phyloP scores from a whole-genome alignment of 257 asterid species.

The Solanum gandarillasii region DNA sequence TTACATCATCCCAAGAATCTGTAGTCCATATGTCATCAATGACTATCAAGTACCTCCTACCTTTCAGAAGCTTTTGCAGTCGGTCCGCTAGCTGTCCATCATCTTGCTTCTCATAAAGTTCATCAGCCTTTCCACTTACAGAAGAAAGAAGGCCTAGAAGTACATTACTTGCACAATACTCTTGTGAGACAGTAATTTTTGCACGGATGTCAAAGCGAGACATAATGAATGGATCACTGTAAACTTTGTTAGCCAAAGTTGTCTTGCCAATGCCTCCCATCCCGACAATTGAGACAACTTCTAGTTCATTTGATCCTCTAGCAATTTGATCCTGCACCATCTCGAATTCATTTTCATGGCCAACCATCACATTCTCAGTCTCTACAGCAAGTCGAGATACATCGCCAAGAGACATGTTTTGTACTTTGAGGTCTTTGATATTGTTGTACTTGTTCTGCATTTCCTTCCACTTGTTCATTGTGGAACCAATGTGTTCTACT shows the following conservation, averaged over 20 bases:
- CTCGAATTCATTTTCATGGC: neutral
- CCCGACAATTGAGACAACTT: neutral
- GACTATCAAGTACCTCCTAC: neutral
- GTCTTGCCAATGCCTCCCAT: no score
- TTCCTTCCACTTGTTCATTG: neutral
- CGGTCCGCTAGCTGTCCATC: neutral
- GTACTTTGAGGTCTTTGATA: neutral
- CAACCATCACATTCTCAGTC: neutral
- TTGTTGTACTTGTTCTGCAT: neutral
- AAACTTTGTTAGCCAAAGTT: no score
- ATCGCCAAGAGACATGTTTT: no score
- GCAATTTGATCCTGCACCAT: neutral
- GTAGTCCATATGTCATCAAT: constrained; percentile 7
- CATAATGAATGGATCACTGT: neutral
- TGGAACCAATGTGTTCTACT: neutral
- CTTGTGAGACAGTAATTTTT: no score
- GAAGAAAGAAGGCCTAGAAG: no score
- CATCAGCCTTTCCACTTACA: no score
- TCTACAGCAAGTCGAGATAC: no score
- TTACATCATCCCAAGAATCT: neutral
- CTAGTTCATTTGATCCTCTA: neutral
- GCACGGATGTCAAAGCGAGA: neutral
- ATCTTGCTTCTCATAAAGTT: no score
- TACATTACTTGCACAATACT: no score
- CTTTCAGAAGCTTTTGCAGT: neutral